These are phyloP conservation scores for Tolypocladium endophyticum DNA, from an alignment of 2,329 filamentous ascomycete species.

Conservation along the genomic window DNA sequence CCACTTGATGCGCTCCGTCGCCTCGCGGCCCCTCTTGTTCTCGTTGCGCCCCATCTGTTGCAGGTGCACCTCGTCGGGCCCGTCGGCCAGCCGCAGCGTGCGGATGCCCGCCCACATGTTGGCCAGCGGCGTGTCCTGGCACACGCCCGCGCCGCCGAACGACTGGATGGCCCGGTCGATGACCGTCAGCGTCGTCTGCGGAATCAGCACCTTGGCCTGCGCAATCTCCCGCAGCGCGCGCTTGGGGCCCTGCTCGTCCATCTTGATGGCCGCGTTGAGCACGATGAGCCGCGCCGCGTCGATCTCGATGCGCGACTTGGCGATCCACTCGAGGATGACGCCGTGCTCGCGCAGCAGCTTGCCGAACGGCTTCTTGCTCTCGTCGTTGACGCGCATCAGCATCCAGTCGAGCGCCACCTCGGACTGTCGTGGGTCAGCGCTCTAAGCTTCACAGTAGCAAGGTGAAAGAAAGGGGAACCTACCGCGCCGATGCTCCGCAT, in stretches of 20 bases:
- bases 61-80: slow-evolving; percentile 91
- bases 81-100: slow-evolving; percentile 80
- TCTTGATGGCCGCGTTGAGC: slow-evolving; percentile 89
- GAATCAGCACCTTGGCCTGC: slow-evolving; percentile 87
- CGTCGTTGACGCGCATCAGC: slow-evolving; percentile 88
- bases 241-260: slow-evolving; percentile 84
- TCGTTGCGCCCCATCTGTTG: slow-evolving; percentile 73
- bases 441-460: neutral
- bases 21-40: slow-evolving; percentile 56
- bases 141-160: slow-evolving; percentile 82
- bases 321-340: slow-evolving; percentile 91
- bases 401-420: slow-evolving; percentile 92
- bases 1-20: slow-evolving; percentile 49
- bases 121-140: slow-evolving; percentile 88
- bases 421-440: slow-evolving; percentile 33
- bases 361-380: slow-evolving; percentile 81
- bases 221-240: slow-evolving; percentile 86
- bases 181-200: slow-evolving; percentile 69
- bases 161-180: slow-evolving; percentile 93
- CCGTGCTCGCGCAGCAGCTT: slow-evolving; percentile 81
- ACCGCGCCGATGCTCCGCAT: slow-evolving; percentile 89
- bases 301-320: slow-evolving; percentile 85
- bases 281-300: slow-evolving; percentile 84
- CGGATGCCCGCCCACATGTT: slow-evolving; percentile 71
- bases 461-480: slow-evolving; percentile 17